Base-by-base conservation (phyloP, 176 grass and related monocot genomes). In the Paspalum vaginatum region DNA sequence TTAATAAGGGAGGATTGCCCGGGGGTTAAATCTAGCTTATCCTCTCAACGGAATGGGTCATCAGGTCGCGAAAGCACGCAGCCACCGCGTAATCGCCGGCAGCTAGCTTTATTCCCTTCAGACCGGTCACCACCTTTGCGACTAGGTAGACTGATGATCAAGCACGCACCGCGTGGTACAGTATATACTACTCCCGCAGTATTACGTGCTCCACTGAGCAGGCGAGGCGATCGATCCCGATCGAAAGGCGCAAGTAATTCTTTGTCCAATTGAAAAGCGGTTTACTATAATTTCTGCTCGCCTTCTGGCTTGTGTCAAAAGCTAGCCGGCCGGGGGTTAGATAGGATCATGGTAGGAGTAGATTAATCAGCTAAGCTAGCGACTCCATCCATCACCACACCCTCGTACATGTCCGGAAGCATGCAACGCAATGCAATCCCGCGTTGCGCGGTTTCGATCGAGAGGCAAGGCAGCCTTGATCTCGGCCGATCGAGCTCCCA, bases 31-130 rank as follows among this genome's bases (percentile, higher is more conserved):
- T 15, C 18, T 64, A 78, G 75, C 18, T 69, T 80, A 88, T 84
- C 76, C 46, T 27, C 20, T 22, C 47, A 11, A 15, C 24, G 21
- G 17, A 39, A 53, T 4, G 51, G 65, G 43, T 17, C 17, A 12
- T 61, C 8, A 68, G 2, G 2, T 11, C 55, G 16, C 49, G 53
- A 83, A 78, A 83, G 75, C 85, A 32, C 3, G 32, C 32, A 32
- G 32, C 32, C 38, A 75, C 14, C 86, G 81, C 81, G 81, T 85
- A 88, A 79, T 74, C 61, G 44, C 42, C 59, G 53, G 53, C 81
- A 88, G 11, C 87, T 89, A 32, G 32, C 32, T 32, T 89, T 85
- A 89, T 85, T 77, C 87, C 11, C 77, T 37, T 75, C 77, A 81
- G 2, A 85, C 77, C 53, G 71, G 56, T 65, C 77, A 43, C 63